phyloP scores from a whole-genome alignment of 306 rosid genomes.

The Hylodesmum podocarpum region DNA sequence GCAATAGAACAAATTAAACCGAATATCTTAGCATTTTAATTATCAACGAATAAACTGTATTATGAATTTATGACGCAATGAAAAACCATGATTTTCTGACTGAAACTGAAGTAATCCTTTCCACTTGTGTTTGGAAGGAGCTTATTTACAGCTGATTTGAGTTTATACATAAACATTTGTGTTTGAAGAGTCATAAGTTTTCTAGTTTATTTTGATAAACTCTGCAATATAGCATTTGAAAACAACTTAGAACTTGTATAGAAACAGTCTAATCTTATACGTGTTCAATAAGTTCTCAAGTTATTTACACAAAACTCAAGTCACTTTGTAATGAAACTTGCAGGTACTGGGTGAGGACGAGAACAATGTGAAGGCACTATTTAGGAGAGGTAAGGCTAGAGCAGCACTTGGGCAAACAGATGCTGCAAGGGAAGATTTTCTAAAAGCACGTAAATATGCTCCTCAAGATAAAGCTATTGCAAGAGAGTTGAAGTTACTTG shows the following conservation, averaged over 20 bases:
- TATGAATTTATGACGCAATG: neutral
- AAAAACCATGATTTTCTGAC: neutral
- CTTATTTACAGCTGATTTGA: neutral
- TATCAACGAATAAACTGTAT: neutral
- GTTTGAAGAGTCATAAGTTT: neutral
- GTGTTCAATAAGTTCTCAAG: neutral
- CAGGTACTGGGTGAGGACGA: conserved; percentile 92
- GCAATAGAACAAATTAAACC: neutral
- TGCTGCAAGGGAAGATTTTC: conserved; percentile 79
- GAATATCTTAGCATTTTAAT: neutral
- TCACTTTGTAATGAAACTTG: conserved; percentile 22
- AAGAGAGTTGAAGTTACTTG: conserved; percentile 70
- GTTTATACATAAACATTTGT: no score
- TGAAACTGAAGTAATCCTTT: neutral
- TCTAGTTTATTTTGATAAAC: neutral
- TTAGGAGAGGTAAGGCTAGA: conserved; percentile 87
- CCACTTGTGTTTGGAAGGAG: neutral
- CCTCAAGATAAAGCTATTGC: conserved; percentile 83
- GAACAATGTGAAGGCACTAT: conserved; percentile 80
- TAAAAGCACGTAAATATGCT: conserved; percentile 58
- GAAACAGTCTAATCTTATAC: neutral
- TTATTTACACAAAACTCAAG: neutral
- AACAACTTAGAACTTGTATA: neutral
- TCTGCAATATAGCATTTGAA: neutral
- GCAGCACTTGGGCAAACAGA: conserved; percentile 92